Percentiles rank a stretch among this genome's conserved stretches.
Conservation (phyloP, 345 rosid species). For the Hypericum perforatum region DNA sequence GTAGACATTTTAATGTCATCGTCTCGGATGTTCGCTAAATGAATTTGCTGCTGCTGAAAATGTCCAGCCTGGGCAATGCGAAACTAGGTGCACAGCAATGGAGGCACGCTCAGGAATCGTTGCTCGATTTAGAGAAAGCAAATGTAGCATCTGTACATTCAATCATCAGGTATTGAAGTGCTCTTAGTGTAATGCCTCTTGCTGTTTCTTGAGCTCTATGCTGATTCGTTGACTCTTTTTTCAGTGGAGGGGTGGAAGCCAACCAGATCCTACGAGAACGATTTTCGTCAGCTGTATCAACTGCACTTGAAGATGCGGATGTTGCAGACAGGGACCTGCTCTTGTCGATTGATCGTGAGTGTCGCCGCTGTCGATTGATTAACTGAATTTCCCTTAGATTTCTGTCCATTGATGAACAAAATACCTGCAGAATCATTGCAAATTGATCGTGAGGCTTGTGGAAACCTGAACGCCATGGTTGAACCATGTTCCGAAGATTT, state of each 20-base stretch:
- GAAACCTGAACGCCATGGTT: neutral
- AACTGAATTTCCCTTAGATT: neutral
- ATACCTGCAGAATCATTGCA: neutral
- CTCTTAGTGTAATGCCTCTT: too few relatives aligned
- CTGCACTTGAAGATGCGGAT: neutral
- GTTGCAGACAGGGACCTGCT: neutral
- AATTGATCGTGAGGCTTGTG: neutral
- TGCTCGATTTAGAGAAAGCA: neutral
- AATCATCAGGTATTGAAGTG: neutral
- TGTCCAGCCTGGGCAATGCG: neutral
- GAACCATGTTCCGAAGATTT: neutral
- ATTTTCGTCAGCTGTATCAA: neutral
- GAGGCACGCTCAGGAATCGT: neutral
- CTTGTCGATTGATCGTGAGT: neutral
- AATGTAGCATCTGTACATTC: constrained; percentile 1
- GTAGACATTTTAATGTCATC: neutral
- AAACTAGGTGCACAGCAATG: neutral
- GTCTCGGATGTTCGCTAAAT: neutral
- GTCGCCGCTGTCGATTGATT: neutral
- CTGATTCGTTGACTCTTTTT: too few relatives aligned
- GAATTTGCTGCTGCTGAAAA: too few relatives aligned
- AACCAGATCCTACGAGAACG: neutral
- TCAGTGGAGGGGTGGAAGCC: neutral
- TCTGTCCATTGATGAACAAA: constrained; percentile 2
- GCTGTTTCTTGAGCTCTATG: too few relatives aligned